Percentiles rank a stretch among this genome's conserved stretches.
Evolutionary conservation across 2,329 filamentous ascomycete species (phyloP).

Genomic region (Alternaria sp.): DNA sequence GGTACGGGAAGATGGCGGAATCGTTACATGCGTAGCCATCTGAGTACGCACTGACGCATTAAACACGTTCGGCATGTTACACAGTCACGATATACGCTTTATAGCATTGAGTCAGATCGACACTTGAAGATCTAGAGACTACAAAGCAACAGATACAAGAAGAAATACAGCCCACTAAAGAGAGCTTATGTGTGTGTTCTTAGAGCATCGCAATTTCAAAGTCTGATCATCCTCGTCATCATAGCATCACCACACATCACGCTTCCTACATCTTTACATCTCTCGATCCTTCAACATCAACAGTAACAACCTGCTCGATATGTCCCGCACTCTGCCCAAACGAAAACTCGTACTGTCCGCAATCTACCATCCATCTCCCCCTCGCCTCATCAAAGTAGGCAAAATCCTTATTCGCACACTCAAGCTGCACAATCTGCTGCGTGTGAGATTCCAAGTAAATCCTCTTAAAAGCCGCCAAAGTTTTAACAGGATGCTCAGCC

Average conservation of each 20-base stretch:
- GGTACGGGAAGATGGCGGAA: background rate
- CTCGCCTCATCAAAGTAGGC: conserved; percentile 45
- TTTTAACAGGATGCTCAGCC: conserved; percentile 67
- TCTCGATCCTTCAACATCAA: conserved; percentile 34
- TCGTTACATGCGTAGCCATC: background rate
- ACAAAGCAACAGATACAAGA: background rate
- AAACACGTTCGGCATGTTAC: background rate
- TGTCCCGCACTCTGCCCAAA: conserved; percentile 44
- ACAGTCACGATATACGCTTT: background rate
- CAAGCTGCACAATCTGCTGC: conserved; percentile 64
- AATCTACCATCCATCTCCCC: conserved; percentile 43
- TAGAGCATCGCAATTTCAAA: background rate
- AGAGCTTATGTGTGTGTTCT: no score
- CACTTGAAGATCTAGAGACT: background rate
- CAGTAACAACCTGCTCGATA: conserved; percentile 35
- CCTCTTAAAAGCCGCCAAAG: conserved; percentile 73
- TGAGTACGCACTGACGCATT: no score
- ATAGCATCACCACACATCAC: background rate
- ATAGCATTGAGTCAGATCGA: background rate
- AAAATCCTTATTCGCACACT: conserved; percentile 37
- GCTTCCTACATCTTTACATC: conserved; percentile 21
- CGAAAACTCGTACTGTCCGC: conserved; percentile 43
- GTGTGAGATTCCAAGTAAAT: conserved; percentile 66
- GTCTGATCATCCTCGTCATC: background rate
- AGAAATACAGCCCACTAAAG: background rate